Percentiles rank a stretch among this genome's conserved stretches.
These are phyloP conservation scores for Penicillium sp. DNA, from an alignment of 2,329 filamentous ascomycete genomes.

Conservation along the genomic window DNA sequence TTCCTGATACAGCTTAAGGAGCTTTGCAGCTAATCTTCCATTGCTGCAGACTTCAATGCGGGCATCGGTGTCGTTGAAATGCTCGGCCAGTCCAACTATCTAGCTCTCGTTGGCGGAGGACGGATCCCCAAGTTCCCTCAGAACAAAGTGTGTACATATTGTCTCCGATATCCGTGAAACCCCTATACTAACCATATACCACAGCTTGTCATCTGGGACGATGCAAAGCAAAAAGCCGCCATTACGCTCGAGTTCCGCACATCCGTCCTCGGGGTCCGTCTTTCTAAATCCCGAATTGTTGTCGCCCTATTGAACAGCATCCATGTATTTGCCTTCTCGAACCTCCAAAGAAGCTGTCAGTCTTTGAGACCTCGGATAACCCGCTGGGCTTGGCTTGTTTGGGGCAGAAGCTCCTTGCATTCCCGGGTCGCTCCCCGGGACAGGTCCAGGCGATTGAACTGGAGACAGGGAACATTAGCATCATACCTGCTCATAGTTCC, in stretches of 20 bases:
- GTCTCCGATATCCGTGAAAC: background rate
- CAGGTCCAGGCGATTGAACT: constrained; percentile 86
- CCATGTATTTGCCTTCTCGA: constrained; percentile 72
- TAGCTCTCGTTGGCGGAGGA: constrained; percentile 85
- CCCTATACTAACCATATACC: background rate
- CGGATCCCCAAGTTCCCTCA: constrained; percentile 77
- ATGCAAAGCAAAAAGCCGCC: constrained; percentile 67
- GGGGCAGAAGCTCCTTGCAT: constrained; percentile 66
- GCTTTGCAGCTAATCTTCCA: background rate
- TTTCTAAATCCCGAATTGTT: constrained; percentile 70
- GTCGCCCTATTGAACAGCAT: constrained; percentile 78
- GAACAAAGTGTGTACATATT: constrained; percentile 61
- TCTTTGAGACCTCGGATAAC: constrained; percentile 84
- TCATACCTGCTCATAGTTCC: constrained; percentile 84
- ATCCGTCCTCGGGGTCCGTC: constrained; percentile 70
- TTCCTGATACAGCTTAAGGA: background rate
- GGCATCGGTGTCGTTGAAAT: constrained; percentile 79
- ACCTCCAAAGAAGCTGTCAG: constrained; percentile 64
- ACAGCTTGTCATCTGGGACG: constrained; percentile 81
- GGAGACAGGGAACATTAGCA: constrained; percentile 74
- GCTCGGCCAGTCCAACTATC: constrained; percentile 79
- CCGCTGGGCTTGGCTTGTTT: constrained; percentile 73
- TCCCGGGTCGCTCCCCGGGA: constrained; percentile 79
- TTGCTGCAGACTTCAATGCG: constrained; percentile 63
- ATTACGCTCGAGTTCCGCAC: constrained; percentile 75